A percentile compares a stretch with the other conserved stretches of the same genome.
phyloP scores from a whole-genome alignment of 345 rosid species.

The Euphorbia tirucalli region DNA sequence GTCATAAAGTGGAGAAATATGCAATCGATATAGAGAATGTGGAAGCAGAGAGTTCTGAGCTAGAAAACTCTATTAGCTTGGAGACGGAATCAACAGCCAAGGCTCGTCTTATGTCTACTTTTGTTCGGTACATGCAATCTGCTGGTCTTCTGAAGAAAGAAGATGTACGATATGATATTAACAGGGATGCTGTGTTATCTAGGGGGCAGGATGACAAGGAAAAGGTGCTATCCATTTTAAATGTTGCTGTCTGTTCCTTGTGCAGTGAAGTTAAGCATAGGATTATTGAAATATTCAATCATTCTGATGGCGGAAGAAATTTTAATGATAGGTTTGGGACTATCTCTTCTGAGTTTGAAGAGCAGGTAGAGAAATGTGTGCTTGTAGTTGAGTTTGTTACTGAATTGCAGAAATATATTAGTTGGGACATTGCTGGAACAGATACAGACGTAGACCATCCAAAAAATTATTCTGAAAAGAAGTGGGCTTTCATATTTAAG shows the following conservation, averaged over 20 bases:
- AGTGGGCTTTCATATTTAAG: conserved; percentile 61
- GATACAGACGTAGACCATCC: conserved; percentile 31
- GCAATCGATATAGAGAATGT: conserved; percentile 55
- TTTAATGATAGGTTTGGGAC: conserved; percentile 38
- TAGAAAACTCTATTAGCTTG: conserved; percentile 55
- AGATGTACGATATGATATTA: conserved; percentile 33
- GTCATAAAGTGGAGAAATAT: conserved; percentile 54
- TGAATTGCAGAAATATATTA: conserved; percentile 52
- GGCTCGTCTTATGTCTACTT: conserved; percentile 67
- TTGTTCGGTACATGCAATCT: conserved; percentile 66
- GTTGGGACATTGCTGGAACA: conserved; percentile 32
- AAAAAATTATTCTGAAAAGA: conserved; percentile 40
- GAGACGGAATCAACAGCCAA: conserved; percentile 70
- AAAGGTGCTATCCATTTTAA: conserved; percentile 52
- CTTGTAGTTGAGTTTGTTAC: conserved; percentile 53
- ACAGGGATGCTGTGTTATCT: conserved; percentile 33
- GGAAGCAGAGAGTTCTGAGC: conserved; percentile 60
- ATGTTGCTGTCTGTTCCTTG: conserved; percentile 50
- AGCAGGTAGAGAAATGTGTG: conserved; percentile 74
- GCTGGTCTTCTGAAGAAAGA: conserved; percentile 49
- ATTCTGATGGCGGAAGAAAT: conserved; percentile 36
- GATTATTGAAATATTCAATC: conserved; percentile 41
- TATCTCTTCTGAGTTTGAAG: conserved; percentile 55
- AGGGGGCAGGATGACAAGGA: conserved; percentile 51
- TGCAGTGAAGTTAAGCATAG: conserved; percentile 57